Evolutionary conservation across 2,329 filamentous ascomycete species (phyloP), one percentile per base, ranked within the genome.

Genomic region (Pseudopithomyces chartarum): DNA sequence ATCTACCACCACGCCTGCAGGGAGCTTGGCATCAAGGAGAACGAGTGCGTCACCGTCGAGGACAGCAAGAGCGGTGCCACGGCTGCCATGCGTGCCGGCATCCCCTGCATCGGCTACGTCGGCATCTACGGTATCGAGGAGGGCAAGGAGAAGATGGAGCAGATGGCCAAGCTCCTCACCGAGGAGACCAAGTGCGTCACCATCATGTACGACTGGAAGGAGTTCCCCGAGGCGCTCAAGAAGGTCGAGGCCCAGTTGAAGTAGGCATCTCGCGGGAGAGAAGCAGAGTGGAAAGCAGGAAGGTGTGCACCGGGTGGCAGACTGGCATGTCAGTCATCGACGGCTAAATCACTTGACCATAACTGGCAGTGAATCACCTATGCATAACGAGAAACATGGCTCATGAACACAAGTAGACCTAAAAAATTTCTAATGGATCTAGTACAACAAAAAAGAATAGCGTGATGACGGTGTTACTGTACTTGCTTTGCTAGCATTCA

Each of bases 61-160:
- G 92, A 97, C 81, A 91, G 88, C 82, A 91, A 90, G 84, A 92
- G 88, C 66, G 92, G 92, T 59, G 90, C 90, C 42, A 85, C 90
- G 56, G 91, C 90, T 63, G 89, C 87, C 56, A 87, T 88, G 69
- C 84, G 90, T 58, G 92, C 92, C 17, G 86, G 87, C 48, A 95
- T 97, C 71, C 89, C 86, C 60, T 87, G 90, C 61, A 87, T 97
- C 67, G 92, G 88, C 54, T 97, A 97, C 76, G 90, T 95, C 29
- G 92, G 92, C 36, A 89, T 82, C 81, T 63, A 75, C 67, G 73
- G 73, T 56, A 71, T 75, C 52, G 73, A 81, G 73, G 73, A 78
- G 61, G 73, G 72, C 65, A 68, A 73, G 66, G 69, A 75, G 65
- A 75, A 75, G 72, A 74, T 74, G 73, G 67, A 81, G 54, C 66